Evolutionary conservation across 805 yeast species (phyloP).

Genomic region (Alloascoidea africana): DNA sequence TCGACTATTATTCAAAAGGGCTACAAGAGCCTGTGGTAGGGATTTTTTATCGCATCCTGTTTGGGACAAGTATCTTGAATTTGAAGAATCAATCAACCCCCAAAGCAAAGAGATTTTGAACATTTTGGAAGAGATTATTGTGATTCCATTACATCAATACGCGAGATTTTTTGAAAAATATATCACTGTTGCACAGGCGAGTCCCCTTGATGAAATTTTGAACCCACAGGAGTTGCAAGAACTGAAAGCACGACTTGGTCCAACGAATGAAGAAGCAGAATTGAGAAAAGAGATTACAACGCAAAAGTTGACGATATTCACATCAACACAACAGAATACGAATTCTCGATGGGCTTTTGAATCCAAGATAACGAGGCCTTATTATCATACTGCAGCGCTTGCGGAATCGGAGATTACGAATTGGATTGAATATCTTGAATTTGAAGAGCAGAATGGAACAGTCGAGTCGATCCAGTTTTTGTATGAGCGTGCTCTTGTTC

Average conservation of each 20-base stretch:
- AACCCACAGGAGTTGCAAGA: slow-evolving; percentile 14
- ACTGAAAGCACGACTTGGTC: not conserved
- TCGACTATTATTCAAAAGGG: slow-evolving; percentile 26
- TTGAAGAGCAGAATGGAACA: slow-evolving; percentile 24
- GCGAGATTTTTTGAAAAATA: slow-evolving; percentile 52
- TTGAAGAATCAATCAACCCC: slow-evolving; percentile 31
- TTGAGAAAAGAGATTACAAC: not conserved
- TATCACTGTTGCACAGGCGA: slow-evolving; percentile 15
- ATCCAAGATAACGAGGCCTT: slow-evolving; percentile 38
- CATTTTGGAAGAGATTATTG: slow-evolving; percentile 20
- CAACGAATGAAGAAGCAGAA: not conserved
- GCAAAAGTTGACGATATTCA: slow-evolving; percentile 23
- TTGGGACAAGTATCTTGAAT: slow-evolving; percentile 70
- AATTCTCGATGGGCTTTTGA: slow-evolving; percentile 61
- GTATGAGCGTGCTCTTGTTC: slow-evolving; percentile 66
- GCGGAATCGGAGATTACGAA: slow-evolving; percentile 25
- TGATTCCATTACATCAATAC: slow-evolving; percentile 74
- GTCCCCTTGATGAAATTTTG: slow-evolving; percentile 11
- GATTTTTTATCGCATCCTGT: slow-evolving; percentile 67
- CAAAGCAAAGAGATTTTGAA: slow-evolving; percentile 22
- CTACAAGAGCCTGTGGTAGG: slow-evolving; percentile 36
- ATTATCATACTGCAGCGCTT: slow-evolving; percentile 35
- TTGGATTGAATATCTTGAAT: slow-evolving; percentile 55
- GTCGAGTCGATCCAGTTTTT: slow-evolving; percentile 22
- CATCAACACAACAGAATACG: slow-evolving; percentile 34